phyloP scores from a whole-genome alignment of 139 green algal genomes.

The Diplosphaera chodatii region DNA sequence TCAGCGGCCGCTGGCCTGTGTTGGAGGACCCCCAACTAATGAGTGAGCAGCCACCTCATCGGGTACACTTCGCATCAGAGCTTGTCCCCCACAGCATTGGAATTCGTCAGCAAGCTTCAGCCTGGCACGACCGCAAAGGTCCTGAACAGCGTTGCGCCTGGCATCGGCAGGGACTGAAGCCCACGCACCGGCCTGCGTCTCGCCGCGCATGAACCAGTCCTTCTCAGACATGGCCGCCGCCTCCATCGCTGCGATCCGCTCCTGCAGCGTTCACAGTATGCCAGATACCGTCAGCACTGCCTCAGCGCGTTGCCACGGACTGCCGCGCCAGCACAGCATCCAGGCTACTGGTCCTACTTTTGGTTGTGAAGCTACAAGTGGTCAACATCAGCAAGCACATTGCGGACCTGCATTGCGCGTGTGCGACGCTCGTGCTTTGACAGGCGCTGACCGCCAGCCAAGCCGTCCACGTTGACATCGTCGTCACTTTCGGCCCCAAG shows the following conservation, averaged over 20 bases:
- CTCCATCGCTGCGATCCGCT: slow-evolving; percentile 69
- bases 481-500: background rate
- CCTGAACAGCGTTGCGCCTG: background rate
- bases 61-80: background rate
- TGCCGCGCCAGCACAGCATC: too few relatives aligned
- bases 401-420: too few relatives aligned
- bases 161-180: background rate
- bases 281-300: too few relatives aligned
- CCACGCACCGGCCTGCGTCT: slow-evolving; percentile 51
- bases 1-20: slow-evolving; percentile 62
- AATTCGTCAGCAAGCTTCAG: too few relatives aligned
- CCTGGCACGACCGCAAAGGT: background rate
- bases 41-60: too few relatives aligned
- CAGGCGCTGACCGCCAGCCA: slow-evolving; percentile 4
- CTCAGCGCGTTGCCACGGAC: too few relatives aligned
- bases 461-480: background rate
- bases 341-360: too few relatives aligned
- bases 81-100: too few relatives aligned
- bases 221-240: slow-evolving; percentile 60
- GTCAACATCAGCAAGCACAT: too few relatives aligned
- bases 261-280: too few relatives aligned
- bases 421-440: slow-evolving; percentile 64
- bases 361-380: too few relatives aligned
- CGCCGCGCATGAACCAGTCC: slow-evolving; percentile 76
- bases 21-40: too few relatives aligned